Evolutionary conservation across 106 monocot species (phyloP).

Genomic region (Hemerocallis citrina): DNA sequence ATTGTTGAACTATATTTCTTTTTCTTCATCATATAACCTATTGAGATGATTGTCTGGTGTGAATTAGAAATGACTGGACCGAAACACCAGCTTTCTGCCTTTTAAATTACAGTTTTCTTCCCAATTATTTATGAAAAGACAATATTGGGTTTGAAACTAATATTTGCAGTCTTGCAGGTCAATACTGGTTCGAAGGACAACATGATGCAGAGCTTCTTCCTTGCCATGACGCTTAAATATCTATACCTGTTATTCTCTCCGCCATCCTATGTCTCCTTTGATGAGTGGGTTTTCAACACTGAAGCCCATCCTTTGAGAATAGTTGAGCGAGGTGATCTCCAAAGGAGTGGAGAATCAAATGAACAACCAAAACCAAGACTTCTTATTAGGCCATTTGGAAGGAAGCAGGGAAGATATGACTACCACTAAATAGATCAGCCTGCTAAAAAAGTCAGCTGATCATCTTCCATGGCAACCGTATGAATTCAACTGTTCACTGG

Average conservation of each 20-base stretch:
- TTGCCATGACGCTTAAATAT: constrained; percentile 92
- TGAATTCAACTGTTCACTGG: too few relatives aligned
- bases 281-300: constrained; percentile 99
- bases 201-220: constrained; percentile 98
- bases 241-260: constrained; percentile 95
- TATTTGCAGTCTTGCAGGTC: constrained; percentile 38
- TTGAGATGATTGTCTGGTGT: too few relatives aligned
- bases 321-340: constrained; percentile 19
- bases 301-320: constrained; percentile 96
- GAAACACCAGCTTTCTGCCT: too few relatives aligned
- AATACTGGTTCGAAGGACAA: constrained; percentile 78
- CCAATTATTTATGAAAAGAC: too few relatives aligned
- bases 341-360: background rate
- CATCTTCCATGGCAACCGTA: too few relatives aligned
- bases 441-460: too few relatives aligned
- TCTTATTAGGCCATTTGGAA: constrained; percentile 24
- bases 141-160: too few relatives aligned
- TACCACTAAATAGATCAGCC: constrained; percentile 1
- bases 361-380: constrained; percentile 18
- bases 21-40: too few relatives aligned
- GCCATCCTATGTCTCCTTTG: constrained; percentile 80
- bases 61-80: too few relatives aligned
- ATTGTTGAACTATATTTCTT: too few relatives aligned
- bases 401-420: constrained; percentile 29
- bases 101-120: too few relatives aligned